Percentiles rank a stretch among this genome's conserved stretches.
phyloP scores from a whole-genome alignment of 495 filamentous ascomycete genomes.

The Tuber brumale region DNA sequence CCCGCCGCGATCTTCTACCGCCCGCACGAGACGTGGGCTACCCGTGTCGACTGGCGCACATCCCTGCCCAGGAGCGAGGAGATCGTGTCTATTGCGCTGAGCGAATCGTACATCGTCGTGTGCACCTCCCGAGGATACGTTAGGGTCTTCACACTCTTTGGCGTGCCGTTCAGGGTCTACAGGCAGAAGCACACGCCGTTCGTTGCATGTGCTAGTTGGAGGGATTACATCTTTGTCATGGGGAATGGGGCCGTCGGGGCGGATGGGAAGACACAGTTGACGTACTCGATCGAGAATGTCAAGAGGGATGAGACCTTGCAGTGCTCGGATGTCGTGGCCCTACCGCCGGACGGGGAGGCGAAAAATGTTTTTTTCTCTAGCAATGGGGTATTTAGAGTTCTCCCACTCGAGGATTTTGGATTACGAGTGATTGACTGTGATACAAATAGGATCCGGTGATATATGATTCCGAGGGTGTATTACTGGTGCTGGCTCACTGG shows the following conservation, averaged over 20 bases:
- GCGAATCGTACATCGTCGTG: slow-evolving; percentile 81
- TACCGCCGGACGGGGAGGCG: slow-evolving; percentile 63
- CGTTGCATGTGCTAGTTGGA: slow-evolving; percentile 85
- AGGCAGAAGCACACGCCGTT: slow-evolving; percentile 82
- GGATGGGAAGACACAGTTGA: slow-evolving; percentile 65
- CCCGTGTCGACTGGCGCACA: slow-evolving; percentile 83
- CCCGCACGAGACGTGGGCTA: slow-evolving; percentile 94
- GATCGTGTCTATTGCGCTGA: slow-evolving; percentile 80
- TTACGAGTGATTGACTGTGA: slow-evolving; percentile 9
- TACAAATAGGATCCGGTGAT: slow-evolving; percentile 71
- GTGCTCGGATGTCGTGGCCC: slow-evolving; percentile 80
- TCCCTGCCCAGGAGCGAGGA: slow-evolving; percentile 72
- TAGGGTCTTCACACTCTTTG: slow-evolving; percentile 85
- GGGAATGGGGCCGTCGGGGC: slow-evolving; percentile 80
- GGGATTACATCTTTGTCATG: slow-evolving; percentile 87
- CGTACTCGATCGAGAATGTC: slow-evolving; percentile 88
- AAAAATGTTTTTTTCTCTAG: slow-evolving; percentile 88
- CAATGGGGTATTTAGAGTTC: slow-evolving; percentile 47
- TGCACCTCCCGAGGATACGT: slow-evolving; percentile 80
- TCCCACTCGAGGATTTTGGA: slow-evolving; percentile 46
- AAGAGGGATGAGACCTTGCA: slow-evolving; percentile 89
- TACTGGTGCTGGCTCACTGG: slow-evolving; percentile 87
- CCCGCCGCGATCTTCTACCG: slow-evolving; percentile 89
- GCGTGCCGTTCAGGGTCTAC: slow-evolving; percentile 79
- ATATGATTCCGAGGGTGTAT: slow-evolving; percentile 81